Base-by-base conservation (phyloP, 306 rosid genomes). In the Chamaecrista fasciculata region DNA sequence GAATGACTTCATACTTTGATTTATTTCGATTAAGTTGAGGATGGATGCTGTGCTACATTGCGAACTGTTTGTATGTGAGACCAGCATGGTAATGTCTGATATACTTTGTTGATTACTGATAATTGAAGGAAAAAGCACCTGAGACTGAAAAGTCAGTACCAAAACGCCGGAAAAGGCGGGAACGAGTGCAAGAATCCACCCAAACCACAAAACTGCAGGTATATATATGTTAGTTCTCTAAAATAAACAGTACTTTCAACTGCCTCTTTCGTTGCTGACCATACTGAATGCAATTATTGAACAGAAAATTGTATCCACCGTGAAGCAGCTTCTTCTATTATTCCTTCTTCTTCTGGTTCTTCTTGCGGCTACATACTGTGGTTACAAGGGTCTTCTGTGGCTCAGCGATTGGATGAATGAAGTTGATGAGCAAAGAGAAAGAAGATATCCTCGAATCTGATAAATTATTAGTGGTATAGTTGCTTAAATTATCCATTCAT, bases 331-430 rank as follows among this genome's bases (percentile, higher is more conserved):
- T 76, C 82, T 87, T 79, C 81, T 90, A 15, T 62, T 42, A 52
- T 53, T 80, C 21, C 39, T 61, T 47, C 37, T 90, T 66, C 44
- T 71, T 59, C 49, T 86, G 82, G 81, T 66, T 14, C 64, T 90
- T 67, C 62, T 85, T 57, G 78, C 72, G 9, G 82, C 83, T 42
- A 34, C 82, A 42, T 69, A 70, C 70, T 86, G 75, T 66, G 93
- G 90, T 12, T 86, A 85, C 83, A 83, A 78, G 72, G 94, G 91
- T 62, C 81, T 93, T 12, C 58, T 87, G 55, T 29, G 81, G 96
- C 96, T 93, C 66, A 49, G 61, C 72, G 97, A 90, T 74, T 83
- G 96, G 98, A 93, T 93, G 98, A 86, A 93, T 55, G 89, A 90
- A 83, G 85, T 80, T 24, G 98, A 93, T 14, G 86, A 72, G 64